Evolutionary conservation across 2,329 filamentous ascomycete species (phyloP).

Genomic region (Apiospora phragmitis): DNA sequence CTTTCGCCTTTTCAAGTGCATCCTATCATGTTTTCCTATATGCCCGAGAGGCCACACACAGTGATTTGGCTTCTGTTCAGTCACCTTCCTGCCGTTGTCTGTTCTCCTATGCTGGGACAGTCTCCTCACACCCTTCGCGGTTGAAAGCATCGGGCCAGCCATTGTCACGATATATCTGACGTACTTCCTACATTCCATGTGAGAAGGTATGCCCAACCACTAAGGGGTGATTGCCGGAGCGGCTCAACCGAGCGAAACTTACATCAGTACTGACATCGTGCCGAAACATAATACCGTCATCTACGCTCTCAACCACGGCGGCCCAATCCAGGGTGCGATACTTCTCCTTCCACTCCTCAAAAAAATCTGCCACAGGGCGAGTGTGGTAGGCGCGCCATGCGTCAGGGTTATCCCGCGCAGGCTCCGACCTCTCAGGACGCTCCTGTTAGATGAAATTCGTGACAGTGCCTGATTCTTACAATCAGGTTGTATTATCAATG

Average conservation of each 20-base stretch:
- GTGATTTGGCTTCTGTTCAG: too few relatives aligned
- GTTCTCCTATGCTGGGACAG: not conserved
- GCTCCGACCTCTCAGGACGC: too few relatives aligned
- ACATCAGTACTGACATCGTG: not conserved
- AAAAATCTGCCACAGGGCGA: not conserved
- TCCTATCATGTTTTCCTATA: too few relatives aligned
- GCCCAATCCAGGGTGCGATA: not conserved
- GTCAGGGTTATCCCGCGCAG: not conserved
- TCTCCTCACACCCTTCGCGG: not conserved
- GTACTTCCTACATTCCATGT: not conserved
- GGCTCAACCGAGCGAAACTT: too few relatives aligned
- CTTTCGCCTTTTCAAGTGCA: too few relatives aligned
- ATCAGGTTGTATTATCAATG: too few relatives aligned
- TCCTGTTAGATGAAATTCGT: too few relatives aligned
- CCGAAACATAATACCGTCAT: not conserved
- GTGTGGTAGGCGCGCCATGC: slow-evolving; percentile 1
- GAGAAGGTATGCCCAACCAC: too few relatives aligned
- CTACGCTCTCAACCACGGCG: not conserved
- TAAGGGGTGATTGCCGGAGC: too few relatives aligned
- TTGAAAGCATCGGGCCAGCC: not conserved
- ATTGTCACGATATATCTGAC: not conserved
- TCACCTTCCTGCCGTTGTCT: too few relatives aligned
- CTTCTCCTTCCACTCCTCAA: slow-evolving; percentile 2
- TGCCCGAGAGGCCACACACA: too few relatives aligned
- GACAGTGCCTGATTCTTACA: not conserved